Evolutionary conservation across 2,329 filamentous ascomycete species (phyloP).

Genomic region (Uncinocarpus reesii): DNA sequence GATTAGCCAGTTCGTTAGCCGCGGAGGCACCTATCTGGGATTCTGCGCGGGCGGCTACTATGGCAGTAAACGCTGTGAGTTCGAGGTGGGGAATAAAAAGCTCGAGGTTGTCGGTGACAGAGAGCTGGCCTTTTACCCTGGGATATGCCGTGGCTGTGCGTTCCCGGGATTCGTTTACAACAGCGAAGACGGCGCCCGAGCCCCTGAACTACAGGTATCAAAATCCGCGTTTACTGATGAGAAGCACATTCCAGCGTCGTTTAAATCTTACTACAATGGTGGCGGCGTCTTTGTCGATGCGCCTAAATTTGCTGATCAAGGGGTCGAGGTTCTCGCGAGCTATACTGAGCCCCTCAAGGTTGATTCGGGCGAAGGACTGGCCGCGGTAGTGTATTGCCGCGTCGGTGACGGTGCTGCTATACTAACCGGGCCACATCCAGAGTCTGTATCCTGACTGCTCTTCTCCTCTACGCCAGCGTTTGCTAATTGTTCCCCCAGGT

Average conservation of each 20-base stretch:
- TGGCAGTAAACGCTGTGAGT: constrained; percentile 70
- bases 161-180: constrained; percentile 85
- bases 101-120: constrained; percentile 78
- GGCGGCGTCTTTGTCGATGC: constrained; percentile 87
- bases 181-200: constrained; percentile 72
- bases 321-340: constrained; percentile 70
- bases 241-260: constrained; percentile 46
- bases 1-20: constrained; percentile 75
- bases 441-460: constrained; percentile 47
- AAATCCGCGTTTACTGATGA: constrained; percentile 48
- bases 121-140: constrained; percentile 82
- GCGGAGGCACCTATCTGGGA: constrained; percentile 76
- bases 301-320: constrained; percentile 48
- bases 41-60: constrained; percentile 96
- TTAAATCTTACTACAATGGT: constrained; percentile 83
- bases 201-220: constrained; percentile 56
- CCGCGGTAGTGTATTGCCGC: constrained; percentile 73
- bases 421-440: constrained; percentile 81
- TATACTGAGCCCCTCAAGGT: constrained; percentile 68
- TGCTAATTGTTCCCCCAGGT: constrained; percentile 47
- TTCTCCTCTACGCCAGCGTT: background rate
- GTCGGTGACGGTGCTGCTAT: constrained; percentile 70
- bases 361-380: constrained; percentile 60
- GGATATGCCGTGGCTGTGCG: constrained; percentile 72
- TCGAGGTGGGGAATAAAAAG: constrained; percentile 70